These are phyloP conservation scores for Ceriops decandra DNA, from an alignment of 345 rosid species.

Conservation along the genomic window DNA sequence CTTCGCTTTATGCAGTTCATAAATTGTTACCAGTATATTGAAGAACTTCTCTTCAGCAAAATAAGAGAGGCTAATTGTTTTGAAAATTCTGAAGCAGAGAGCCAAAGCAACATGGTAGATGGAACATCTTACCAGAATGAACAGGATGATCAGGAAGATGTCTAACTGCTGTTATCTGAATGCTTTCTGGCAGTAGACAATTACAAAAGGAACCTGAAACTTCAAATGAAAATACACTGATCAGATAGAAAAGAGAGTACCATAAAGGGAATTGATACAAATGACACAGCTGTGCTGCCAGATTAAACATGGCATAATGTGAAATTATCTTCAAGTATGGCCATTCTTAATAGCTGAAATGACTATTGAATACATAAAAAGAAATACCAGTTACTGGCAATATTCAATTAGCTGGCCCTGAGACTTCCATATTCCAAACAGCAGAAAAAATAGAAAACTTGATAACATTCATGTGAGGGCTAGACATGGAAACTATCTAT, in stretches of 20 bases:
- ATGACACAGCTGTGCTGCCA: background rate
- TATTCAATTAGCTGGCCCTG: background rate
- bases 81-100: background rate
- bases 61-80: background rate
- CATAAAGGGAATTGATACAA: conserved; percentile 1
- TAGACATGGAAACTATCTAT: background rate
- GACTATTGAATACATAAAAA: background rate
- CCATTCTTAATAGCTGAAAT: background rate
- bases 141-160: conserved; percentile 71
- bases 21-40: background rate
- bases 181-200: conserved; percentile 85
- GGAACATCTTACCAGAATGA: conserved; percentile 55
- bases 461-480: background rate
- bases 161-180: conserved; percentile 72
- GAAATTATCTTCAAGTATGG: background rate
- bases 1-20: background rate
- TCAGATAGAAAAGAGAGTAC: conserved; percentile 17
- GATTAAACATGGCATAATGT: background rate
- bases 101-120: conserved; percentile 6
- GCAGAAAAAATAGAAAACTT: background rate
- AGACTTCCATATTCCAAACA: background rate
- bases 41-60: too few relatives aligned
- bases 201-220: conserved; percentile 91
- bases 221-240: conserved; percentile 12
- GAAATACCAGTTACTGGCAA: background rate